phyloP scores from a whole-genome alignment of 2,329 filamentous ascomycete genomes.

The Verticillium klebahnii region DNA sequence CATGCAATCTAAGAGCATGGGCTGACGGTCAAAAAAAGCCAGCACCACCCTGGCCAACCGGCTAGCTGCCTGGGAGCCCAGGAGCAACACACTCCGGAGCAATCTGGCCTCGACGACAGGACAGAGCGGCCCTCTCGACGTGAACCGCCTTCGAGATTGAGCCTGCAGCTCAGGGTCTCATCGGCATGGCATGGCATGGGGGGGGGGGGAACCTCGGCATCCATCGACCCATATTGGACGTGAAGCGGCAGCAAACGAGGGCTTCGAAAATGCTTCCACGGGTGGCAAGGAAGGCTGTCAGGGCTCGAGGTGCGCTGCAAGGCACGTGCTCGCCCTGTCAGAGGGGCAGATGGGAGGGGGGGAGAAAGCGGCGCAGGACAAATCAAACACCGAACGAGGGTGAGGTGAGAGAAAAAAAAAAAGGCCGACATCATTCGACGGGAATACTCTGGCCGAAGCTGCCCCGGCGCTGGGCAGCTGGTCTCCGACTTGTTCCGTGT shows the following conservation, averaged over 20 bases:
- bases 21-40: not conserved
- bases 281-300: not conserved
- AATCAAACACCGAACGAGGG: not conserved
- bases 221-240: not conserved
- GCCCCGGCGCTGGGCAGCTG: not conserved
- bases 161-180: not conserved
- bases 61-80: not conserved
- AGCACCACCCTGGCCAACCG: not conserved
- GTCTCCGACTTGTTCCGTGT: conserved; percentile 1
- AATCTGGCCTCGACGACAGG: not conserved
- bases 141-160: not conserved
- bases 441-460: not conserved
- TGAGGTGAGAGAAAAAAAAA: not conserved
- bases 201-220: not conserved
- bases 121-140: not conserved
- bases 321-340: not conserved
- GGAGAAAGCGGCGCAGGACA: not conserved
- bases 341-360: not conserved
- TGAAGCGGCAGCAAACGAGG: not conserved
- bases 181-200: not conserved
- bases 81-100: not conserved
- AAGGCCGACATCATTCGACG: not conserved
- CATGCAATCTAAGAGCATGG: not conserved
- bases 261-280: not conserved
- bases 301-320: not conserved